phyloP scores from a whole-genome alignment of 345 rosid species.

The Populus deltoides region DNA sequence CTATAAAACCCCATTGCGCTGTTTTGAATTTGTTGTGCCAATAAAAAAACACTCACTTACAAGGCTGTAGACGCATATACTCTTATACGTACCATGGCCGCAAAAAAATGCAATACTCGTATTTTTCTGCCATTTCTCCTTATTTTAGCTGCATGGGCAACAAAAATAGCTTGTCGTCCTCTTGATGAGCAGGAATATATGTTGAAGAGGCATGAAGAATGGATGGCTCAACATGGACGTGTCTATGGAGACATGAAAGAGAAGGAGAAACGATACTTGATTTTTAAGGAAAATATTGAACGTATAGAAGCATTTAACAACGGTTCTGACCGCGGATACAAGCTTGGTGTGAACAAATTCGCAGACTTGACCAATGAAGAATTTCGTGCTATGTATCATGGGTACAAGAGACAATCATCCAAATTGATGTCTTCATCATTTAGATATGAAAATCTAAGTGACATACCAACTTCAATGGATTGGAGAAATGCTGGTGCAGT shows the following conservation, averaged over 20 bases:
- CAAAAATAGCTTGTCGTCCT: constrained; percentile 19
- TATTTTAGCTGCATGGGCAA: constrained; percentile 5
- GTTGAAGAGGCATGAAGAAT: constrained; percentile 33
- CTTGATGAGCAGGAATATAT: constrained; percentile 32
- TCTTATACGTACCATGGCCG: constrained; percentile 5
- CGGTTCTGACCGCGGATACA: constrained; percentile 14
- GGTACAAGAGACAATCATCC: constrained; percentile 12
- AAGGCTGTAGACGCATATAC: background rate
- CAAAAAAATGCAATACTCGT: background rate
- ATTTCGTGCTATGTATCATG: constrained; percentile 27
- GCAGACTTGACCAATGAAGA: constrained; percentile 38
- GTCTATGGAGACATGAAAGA: constrained; percentile 14
- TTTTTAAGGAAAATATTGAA: constrained; percentile 26
- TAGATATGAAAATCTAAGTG: constrained; percentile 22
- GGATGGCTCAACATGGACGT: constrained; percentile 32
- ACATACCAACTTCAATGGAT: constrained; percentile 29
- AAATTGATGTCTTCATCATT: constrained; percentile 6
- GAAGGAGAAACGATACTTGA: constrained; percentile 16
- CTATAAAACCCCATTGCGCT: constrained; percentile 18
- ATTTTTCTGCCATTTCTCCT: constrained; percentile 12
- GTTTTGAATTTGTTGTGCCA: background rate
- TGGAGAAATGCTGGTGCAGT: constrained; percentile 44
- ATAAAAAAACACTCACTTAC: background rate
- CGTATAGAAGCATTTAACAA: constrained; percentile 23
- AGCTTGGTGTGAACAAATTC: constrained; percentile 31